phyloP scores from a whole-genome alignment of 805 yeast species.

The Ogataea neopini region DNA sequence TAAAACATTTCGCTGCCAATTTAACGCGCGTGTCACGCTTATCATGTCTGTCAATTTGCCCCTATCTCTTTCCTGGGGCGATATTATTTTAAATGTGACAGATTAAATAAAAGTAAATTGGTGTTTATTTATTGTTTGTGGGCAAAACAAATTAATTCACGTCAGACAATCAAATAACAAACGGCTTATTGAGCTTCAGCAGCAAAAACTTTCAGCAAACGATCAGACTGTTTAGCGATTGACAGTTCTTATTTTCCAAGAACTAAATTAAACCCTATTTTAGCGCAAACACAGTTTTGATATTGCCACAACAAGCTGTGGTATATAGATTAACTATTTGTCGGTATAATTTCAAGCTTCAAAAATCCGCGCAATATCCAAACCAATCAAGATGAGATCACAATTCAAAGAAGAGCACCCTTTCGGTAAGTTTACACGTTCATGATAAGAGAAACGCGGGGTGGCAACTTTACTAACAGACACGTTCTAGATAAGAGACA shows the following conservation, averaged over 20 bases:
- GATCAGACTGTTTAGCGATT: not conserved
- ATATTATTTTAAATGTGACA: not conserved
- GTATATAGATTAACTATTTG: not conserved
- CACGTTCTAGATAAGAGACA: constrained; percentile 71
- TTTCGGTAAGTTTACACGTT: constrained; percentile 59
- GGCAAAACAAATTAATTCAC: not conserved
- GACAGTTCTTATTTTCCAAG: not conserved
- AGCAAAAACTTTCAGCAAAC: not conserved
- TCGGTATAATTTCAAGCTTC: not conserved
- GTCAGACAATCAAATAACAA: not conserved
- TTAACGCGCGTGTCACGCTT: constrained; percentile 19
- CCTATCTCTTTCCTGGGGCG: constrained; percentile 4
- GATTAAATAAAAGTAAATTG: not conserved
- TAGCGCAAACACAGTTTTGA: constrained; percentile 2
- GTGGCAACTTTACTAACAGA: constrained; percentile 5
- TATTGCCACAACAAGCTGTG: not conserved
- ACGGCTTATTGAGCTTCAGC: not conserved
- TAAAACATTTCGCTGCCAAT: constrained; percentile 12
- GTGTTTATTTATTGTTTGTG: not conserved
- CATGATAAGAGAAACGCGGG: not conserved
- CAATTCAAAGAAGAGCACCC: constrained; percentile 95
- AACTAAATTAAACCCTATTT: not conserved
- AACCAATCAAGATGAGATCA: constrained; percentile 62
- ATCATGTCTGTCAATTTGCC: constrained; percentile 18
- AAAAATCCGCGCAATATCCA: not conserved